These are phyloP conservation scores for Dichotomocladium elegans DNA, from an alignment of 371 early-diverging fungal genomes.

Conservation along the genomic window DNA sequence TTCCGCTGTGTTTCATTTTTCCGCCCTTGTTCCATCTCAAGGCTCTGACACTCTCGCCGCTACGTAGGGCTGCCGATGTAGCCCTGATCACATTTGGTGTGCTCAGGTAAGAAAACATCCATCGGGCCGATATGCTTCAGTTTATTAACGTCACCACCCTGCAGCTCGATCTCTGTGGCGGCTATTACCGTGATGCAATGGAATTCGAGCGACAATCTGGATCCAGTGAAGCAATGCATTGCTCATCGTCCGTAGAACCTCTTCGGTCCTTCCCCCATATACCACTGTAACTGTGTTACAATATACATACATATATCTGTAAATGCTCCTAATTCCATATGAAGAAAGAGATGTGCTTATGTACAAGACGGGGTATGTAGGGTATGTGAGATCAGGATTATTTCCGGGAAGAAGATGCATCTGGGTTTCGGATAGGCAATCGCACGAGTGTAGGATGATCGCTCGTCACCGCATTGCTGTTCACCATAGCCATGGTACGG, in stretches of 20 bases:
- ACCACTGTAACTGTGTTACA: neutral
- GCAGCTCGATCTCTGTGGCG: conserved; percentile 29
- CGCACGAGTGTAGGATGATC: neutral
- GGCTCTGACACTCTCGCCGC: conserved; percentile 43
- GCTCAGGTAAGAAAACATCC: conserved; percentile 47
- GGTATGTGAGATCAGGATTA: neutral
- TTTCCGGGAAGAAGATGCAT: neutral
- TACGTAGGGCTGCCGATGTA: conserved; percentile 44
- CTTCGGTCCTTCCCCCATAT: too few relatives aligned
- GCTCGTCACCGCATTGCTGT: neutral
- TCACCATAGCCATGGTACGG: neutral
- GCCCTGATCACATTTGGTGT: conserved; percentile 66
- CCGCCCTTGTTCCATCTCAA: conserved; percentile 80
- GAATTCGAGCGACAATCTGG: conserved; percentile 33
- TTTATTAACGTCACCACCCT: too few relatives aligned
- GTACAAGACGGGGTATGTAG: too few relatives aligned
- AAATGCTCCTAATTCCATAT: too few relatives aligned
- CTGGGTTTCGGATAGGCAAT: neutral
- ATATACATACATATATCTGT: too few relatives aligned
- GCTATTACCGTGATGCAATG: conserved; percentile 32
- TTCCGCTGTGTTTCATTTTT: conserved; percentile 76
- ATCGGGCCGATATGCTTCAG: neutral
- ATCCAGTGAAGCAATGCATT: conserved; percentile 43
- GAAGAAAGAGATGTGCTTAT: neutral
- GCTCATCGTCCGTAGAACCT: conserved; percentile 22